phyloP scores from a whole-genome alignment of 768 basidiomycete genomes.

The Xerocomus brunneocitrinus region DNA sequence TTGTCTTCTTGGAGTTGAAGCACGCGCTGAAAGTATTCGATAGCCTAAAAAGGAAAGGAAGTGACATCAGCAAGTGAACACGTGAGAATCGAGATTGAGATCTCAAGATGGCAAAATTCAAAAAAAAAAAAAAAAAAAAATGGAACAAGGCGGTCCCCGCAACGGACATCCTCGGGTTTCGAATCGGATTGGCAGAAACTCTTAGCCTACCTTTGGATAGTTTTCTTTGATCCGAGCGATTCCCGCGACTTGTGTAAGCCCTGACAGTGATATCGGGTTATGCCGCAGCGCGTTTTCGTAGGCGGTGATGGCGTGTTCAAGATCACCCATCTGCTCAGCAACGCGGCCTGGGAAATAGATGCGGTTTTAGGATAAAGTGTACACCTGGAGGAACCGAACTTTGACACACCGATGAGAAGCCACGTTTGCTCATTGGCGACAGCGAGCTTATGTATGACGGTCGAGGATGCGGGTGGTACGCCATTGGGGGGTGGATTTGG shows the following conservation, averaged over 20 bases:
- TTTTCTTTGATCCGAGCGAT: conserved; percentile 98
- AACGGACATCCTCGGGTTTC: conserved; percentile 32
- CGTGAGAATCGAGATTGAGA: conserved; percentile 30
- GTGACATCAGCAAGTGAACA: conserved; percentile 30
- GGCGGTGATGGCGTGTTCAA: conserved; percentile 86
- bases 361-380: conserved; percentile 14
- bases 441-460: conserved; percentile 71
- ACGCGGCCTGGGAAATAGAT: conserved; percentile 66
- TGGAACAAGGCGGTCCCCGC: conserved; percentile 19
- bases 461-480: conserved; percentile 23
- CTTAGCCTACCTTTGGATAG: conserved; percentile 75
- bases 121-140: conserved; percentile 6
- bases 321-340: conserved; percentile 92
- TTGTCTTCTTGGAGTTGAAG: conserved; percentile 89
- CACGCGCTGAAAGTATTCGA: conserved; percentile 95
- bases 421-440: conserved; percentile 92
- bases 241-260: conserved; percentile 90
- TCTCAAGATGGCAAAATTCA: conserved; percentile 14
- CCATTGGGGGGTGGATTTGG: conserved; percentile 30
- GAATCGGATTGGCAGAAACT: conserved; percentile 29
- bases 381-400: background rate
- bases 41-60: conserved; percentile 55
- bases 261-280: conserved; percentile 86
- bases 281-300: conserved; percentile 96
- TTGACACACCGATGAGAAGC: conserved; percentile 74